Percentiles rank a stretch among this genome's conserved stretches.
These are phyloP conservation scores for Boletus edulis DNA, from an alignment of 768 basidiomycete species.

Conservation along the genomic window DNA sequence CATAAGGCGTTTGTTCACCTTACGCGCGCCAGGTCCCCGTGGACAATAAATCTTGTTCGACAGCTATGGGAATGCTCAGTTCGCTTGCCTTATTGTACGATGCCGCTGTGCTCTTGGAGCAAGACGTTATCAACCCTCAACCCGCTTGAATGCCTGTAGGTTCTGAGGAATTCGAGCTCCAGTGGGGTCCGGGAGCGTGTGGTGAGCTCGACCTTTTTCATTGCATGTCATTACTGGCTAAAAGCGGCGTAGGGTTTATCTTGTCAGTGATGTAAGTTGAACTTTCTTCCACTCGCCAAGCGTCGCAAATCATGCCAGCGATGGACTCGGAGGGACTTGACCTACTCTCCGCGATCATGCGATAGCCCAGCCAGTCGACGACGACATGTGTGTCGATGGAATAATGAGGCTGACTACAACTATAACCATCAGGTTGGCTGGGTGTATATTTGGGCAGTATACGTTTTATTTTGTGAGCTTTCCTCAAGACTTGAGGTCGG, in stretches of 20 bases:
- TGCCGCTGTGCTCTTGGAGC: too few species aligned
- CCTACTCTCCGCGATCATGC: too few species aligned
- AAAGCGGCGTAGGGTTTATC: neutral
- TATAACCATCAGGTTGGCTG: neutral
- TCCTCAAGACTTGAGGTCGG: constrained; percentile 1
- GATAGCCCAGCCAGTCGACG: too few species aligned
- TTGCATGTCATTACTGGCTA: neutral
- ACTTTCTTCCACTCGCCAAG: neutral
- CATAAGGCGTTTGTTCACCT: neutral
- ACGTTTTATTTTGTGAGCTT: constrained; percentile 9
- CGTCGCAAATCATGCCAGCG: neutral
- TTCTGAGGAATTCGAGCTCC: neutral
- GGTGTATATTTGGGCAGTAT: constrained; percentile 11
- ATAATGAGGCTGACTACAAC: neutral
- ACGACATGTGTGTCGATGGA: too few species aligned
- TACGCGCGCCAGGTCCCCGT: neutral
- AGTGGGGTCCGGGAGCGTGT: neutral
- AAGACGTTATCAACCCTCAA: too few species aligned
- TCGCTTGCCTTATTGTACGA: too few species aligned
- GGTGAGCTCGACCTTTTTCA: neutral
- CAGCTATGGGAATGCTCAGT: too few species aligned
- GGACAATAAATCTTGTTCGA: neutral
- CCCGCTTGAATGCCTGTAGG: neutral
- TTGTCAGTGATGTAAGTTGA: constrained; percentile 3
- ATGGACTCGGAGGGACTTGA: too few species aligned